Percentiles rank a stretch among this genome's conserved stretches.
Conservation (phyloP, 495 filamentous ascomycete species). For the Hypoxylon lenormandii region DNA sequence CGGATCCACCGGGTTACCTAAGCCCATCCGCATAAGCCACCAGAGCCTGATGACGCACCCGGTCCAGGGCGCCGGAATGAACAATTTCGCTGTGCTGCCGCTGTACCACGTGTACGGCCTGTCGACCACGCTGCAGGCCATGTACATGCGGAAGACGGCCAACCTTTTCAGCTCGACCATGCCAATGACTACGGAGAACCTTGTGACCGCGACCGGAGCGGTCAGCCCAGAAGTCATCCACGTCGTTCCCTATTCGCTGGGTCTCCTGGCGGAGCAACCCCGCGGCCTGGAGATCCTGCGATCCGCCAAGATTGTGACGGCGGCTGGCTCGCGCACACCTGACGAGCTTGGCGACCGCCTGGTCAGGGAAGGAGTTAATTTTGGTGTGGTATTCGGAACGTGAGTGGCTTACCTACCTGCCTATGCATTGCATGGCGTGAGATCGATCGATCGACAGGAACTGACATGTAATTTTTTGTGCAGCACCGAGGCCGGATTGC, state of each 20-base stretch:
- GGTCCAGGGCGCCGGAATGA: constrained; percentile 61
- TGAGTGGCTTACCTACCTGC: constrained; percentile 48
- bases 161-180: constrained; percentile 62
- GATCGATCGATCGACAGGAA: not conserved
- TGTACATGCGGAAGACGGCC: constrained; percentile 60
- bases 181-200: constrained; percentile 61
- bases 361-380: constrained; percentile 57
- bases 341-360: constrained; percentile 66
- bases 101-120: constrained; percentile 65
- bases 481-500: constrained; percentile 65
- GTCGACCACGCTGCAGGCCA: constrained; percentile 58
- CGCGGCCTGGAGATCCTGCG: constrained; percentile 58
- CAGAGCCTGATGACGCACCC: constrained; percentile 73
- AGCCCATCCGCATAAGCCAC: constrained; percentile 71
- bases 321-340: constrained; percentile 63
- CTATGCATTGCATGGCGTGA: not conserved
- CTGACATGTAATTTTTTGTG: not conserved
- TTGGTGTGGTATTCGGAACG: constrained; percentile 64
- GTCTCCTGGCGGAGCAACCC: constrained; percentile 60
- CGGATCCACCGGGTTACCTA: constrained; percentile 64
- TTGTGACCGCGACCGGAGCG: constrained; percentile 59
- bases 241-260: constrained; percentile 66
- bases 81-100: constrained; percentile 65
- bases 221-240: constrained; percentile 61
- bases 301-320: constrained; percentile 58